Evolutionary conservation across 2,329 filamentous ascomycete genomes (phyloP), one percentile per base, ranked within the genome.

Genomic region (Knoxdaviesia capensis): DNA sequence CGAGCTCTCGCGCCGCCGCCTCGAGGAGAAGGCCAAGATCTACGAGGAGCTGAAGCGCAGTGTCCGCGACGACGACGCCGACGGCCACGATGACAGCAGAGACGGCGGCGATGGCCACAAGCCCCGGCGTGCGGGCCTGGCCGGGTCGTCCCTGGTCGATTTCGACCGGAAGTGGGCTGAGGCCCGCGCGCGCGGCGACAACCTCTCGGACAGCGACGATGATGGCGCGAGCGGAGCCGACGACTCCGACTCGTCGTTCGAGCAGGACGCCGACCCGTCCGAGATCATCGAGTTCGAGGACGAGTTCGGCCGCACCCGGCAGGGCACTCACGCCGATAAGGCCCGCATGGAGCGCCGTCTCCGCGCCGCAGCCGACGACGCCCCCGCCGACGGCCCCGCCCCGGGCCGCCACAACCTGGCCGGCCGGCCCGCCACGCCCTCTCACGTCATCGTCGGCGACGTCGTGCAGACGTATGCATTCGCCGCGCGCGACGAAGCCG

Each of bases 121-220:
- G 64, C 83, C n/a, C 65, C 71, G 10, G 69, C 69, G 43, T 71
- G 81, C 49, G 71, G 78, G 53, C 64, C 73, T 50, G 63, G 72
- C 36, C 73, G 77, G 20, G 20, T 20, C 20, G 50, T 69, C 72
- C 29, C 70, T 93, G 30, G 80, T 98, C 3, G 88, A 98, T 61
- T 98, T 98, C 58, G 90, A 96, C 59, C 70, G 80, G 46, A 98
- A 96, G 62, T 96, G 90, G 87, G 85, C 80, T 0, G 83, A 93
- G 54, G 62, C 64, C 29, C 64, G 76, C 43, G 79, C 55, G 46
- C 52, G 56, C 29, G 54, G 56, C n/a, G 65, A 74, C 35, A 53
- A 53, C 36, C 58, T 54, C 43, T 56, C 56, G 7, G 54, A 39
- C 7, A 49, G 51, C 42, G 60, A 65, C 44, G 51, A 61, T 6